phyloP scores from a whole-genome alignment of 2,329 filamentous ascomycete species.

The Hymenotorrendiella dingleyae region DNA sequence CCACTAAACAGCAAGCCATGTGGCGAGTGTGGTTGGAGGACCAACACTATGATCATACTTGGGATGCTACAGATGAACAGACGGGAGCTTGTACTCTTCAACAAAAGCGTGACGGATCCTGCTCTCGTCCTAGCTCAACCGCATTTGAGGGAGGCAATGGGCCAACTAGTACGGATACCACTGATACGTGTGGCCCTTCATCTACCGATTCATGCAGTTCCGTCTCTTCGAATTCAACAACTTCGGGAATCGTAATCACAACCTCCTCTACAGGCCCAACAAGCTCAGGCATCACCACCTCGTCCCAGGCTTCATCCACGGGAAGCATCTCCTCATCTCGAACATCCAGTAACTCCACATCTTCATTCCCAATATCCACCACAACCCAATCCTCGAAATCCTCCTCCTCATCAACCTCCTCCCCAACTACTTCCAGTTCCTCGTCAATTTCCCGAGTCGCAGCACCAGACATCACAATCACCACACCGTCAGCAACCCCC shows the following conservation, averaged over 20 bases:
- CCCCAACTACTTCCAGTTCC: too few relatives aligned
- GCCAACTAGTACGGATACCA: not conserved
- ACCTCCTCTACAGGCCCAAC: not conserved
- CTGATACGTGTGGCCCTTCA: too few relatives aligned
- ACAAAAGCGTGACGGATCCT: not conserved
- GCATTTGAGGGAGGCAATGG: not conserved
- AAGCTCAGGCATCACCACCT: not conserved
- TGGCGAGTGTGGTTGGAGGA: not conserved
- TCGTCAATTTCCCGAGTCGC: too few relatives aligned
- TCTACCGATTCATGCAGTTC: too few relatives aligned
- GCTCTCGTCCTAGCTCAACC: not conserved
- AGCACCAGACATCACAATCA: too few relatives aligned
- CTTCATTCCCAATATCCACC: too few relatives aligned
- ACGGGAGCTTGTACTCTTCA: not conserved
- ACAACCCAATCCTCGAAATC: not conserved
- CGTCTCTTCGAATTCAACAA: too few relatives aligned
- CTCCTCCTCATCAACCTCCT: too few relatives aligned
- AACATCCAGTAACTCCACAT: not conserved
- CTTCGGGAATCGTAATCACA: not conserved
- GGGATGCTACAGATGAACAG: not conserved
- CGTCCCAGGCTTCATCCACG: not conserved
- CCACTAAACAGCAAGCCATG: slow-evolving; percentile 1
- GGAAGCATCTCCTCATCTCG: not conserved
- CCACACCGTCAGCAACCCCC: too few relatives aligned
- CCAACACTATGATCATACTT: not conserved